phyloP scores from a whole-genome alignment of 306 rosid species.

The Lagenaria siceraria region DNA sequence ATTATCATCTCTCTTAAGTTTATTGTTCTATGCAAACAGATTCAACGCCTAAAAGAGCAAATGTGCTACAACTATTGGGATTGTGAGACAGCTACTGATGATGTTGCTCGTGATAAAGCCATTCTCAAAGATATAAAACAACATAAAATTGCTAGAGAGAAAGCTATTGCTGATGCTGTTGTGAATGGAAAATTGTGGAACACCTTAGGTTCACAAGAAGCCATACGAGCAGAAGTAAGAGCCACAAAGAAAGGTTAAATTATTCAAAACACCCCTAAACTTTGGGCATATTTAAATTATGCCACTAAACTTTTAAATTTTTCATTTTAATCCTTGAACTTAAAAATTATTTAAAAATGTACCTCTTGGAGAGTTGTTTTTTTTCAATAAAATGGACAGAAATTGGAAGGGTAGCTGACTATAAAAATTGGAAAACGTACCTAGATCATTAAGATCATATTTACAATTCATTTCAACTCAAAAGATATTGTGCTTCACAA shows the following conservation, averaged over 20 bases:
- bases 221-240: conserved; percentile 3
- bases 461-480: no score
- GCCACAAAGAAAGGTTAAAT: not conserved
- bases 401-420: no score
- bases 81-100: not conserved
- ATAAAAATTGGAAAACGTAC: no score
- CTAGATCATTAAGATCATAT: no score
- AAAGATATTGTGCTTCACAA: no score
- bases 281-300: no score
- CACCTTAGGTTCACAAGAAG: conserved; percentile 16
- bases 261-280: no score
- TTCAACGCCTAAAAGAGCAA: not conserved
- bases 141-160: not conserved
- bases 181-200: conserved; percentile 17
- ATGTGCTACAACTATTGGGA: not conserved
- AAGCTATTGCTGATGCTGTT: conserved; percentile 10
- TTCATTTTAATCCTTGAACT: no score
- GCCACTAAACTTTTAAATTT: no score
- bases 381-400: no score
- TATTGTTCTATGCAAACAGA: not conserved
- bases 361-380: no score
- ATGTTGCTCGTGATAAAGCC: not conserved
- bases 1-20: not conserved
- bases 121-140: conserved; percentile 2
- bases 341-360: no score